A percentile compares a stretch with the other conserved stretches of the same genome.
Evolutionary conservation across 2,329 filamentous ascomycete genomes (phyloP).

Genomic region (Emmonsiellopsis sp.): DNA sequence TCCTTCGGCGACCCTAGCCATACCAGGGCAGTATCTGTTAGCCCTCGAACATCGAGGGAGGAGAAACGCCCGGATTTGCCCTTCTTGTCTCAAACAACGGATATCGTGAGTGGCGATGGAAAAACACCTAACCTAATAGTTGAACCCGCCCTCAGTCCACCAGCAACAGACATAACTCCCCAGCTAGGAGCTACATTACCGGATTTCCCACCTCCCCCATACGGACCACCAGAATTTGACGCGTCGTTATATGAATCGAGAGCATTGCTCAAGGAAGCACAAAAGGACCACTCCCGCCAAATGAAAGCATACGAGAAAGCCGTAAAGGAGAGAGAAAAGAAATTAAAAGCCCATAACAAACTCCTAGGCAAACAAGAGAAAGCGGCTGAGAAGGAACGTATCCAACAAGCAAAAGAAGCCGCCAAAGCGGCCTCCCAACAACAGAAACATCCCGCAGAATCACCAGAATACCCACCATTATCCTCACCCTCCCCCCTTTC

Average conservation of each 20-base stretch:
- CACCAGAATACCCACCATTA: neutral
- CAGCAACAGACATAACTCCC: neutral
- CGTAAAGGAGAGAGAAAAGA: conserved; percentile 57
- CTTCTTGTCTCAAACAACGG: neutral
- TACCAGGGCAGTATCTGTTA: conserved; percentile 4
- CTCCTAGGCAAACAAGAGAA: conserved; percentile 16
- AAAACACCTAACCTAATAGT: neutral
- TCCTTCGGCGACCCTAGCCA: neutral
- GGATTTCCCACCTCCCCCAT: conserved; percentile 39
- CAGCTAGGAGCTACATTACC: neutral
- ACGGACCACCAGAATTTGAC: conserved; percentile 49
- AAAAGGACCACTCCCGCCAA: conserved; percentile 56
- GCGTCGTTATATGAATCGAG: conserved; percentile 53
- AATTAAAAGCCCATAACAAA: conserved; percentile 34
- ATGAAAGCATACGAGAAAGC: conserved; percentile 58
- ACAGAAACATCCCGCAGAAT: neutral
- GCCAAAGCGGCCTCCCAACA: neutral
- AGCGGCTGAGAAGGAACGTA: conserved; percentile 21
- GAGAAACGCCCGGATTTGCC: neutral
- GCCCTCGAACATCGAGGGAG: conserved; percentile 34
- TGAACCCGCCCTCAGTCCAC: neutral
- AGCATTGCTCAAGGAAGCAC: conserved; percentile 56
- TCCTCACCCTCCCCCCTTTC: neutral
- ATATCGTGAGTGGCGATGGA: neutral
- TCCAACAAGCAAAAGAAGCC: conserved; percentile 18